phyloP scores from a whole-genome alignment of 805 yeast genomes.

The Lipomyces kockii region DNA sequence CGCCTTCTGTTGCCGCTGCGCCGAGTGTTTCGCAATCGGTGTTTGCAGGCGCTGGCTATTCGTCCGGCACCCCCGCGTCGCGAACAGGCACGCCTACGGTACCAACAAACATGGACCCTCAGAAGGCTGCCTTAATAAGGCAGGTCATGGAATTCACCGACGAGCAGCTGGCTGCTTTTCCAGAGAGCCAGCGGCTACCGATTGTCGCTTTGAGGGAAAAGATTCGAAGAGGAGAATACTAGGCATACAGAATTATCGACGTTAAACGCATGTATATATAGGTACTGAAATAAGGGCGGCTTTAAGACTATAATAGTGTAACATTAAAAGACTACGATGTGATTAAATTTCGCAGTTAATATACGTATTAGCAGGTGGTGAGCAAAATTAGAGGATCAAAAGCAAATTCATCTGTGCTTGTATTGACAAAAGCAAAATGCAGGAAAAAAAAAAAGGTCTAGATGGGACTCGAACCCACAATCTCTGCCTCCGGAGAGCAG shows the following conservation, averaged over 20 bases:
- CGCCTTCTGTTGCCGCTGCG: constrained; percentile 18
- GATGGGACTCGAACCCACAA: constrained; percentile 84
- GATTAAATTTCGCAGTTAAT: not conserved
- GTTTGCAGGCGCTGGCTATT: constrained; percentile 5
- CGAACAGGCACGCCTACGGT: constrained; percentile 6
- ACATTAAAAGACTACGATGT: not conserved
- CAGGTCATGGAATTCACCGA: constrained; percentile 60
- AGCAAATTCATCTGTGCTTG: not conserved
- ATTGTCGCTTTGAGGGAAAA: constrained; percentile 40
- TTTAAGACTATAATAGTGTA: not conserved
- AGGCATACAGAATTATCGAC: not conserved
- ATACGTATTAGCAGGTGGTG: not conserved
- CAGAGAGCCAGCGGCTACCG: constrained; percentile 57
- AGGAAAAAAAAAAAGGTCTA: constrained; percentile 50
- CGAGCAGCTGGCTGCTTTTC: constrained; percentile 55
- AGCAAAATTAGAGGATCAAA: not conserved
- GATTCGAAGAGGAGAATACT: constrained; percentile 37
- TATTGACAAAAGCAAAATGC: too few species aligned
- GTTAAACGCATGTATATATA: not conserved
- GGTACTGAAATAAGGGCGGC: not conserved
- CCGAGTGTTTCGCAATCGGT: constrained; percentile 14
- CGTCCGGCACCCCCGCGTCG: constrained; percentile 7
- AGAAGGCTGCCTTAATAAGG: constrained; percentile 54
- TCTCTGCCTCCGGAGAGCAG: constrained; percentile 72
- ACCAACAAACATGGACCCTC: constrained; percentile 42